These are phyloP conservation scores for Hypomontagnella submonticulosa DNA, from an alignment of 495 filamentous ascomycete species.

Conservation along the genomic window DNA sequence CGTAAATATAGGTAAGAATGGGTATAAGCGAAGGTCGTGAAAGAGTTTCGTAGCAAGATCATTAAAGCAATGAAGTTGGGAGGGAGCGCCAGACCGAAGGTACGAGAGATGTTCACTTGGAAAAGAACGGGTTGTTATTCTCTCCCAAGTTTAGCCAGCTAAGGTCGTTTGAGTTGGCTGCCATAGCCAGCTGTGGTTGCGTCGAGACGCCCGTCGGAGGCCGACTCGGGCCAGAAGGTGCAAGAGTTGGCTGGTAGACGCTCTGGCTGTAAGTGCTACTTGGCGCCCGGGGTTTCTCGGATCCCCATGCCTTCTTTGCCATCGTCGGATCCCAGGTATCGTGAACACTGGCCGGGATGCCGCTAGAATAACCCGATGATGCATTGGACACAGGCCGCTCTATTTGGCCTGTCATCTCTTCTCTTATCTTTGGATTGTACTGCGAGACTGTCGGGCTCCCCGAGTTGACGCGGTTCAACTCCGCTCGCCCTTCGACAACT, in stretches of 20 bases:
- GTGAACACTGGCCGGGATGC: constrained; percentile 64
- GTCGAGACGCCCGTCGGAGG: constrained; percentile 53
- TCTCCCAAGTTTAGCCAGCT: constrained; percentile 78
- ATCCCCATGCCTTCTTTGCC: constrained; percentile 11
- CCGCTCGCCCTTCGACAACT: constrained; percentile 57
- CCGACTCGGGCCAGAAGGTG: constrained; percentile 53
- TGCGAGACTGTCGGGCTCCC: constrained; percentile 75
- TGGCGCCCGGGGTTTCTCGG: constrained; percentile 46
- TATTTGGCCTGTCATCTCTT: constrained; percentile 71
- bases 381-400: constrained; percentile 64
- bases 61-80: constrained; percentile 22
- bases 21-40: constrained; percentile 46
- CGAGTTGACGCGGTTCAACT: constrained; percentile 68
- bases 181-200: constrained; percentile 54
- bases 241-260: constrained; percentile 52
- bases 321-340: constrained; percentile 60
- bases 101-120: constrained; percentile 12
- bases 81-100: constrained; percentile 16
- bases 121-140: constrained; percentile 26
- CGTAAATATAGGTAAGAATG: constrained; percentile 36
- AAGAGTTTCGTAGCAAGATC: constrained; percentile 38
- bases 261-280: constrained; percentile 70
- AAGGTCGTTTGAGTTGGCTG: constrained; percentile 67
- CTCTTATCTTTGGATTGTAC: constrained; percentile 56
- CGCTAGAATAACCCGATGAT: constrained; percentile 67